A percentile compares a stretch with the other conserved stretches of the same genome.
These are phyloP conservation scores for Medicago arabica DNA, from an alignment of 306 rosid genomes.

Conservation along the genomic window DNA sequence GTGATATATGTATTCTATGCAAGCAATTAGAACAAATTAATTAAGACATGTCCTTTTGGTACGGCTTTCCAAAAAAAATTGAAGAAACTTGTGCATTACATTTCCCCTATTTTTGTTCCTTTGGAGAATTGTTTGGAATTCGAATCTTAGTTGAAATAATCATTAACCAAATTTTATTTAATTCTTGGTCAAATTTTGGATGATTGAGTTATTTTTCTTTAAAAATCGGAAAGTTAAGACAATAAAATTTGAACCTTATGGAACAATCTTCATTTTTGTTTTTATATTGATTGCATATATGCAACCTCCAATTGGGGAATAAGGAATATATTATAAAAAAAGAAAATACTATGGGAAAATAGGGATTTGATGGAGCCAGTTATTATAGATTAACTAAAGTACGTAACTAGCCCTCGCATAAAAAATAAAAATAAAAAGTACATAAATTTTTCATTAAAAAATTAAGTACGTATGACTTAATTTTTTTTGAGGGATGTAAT, in stretches of 20 bases:
- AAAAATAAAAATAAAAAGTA: too few species aligned
- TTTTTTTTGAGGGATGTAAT: too few species aligned
- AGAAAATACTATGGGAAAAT: neutral
- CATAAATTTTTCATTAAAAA: neutral
- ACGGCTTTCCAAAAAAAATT: conserved; percentile 50
- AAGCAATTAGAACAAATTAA: conserved; percentile 45
- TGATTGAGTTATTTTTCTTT: too few species aligned
- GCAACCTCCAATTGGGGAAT: neutral
- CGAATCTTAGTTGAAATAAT: too few species aligned
- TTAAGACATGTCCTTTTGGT: conserved; percentile 57
- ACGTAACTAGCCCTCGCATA: neutral
- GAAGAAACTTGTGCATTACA: neutral
- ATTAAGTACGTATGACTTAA: neutral
- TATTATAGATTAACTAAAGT: neutral
- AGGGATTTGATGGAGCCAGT: neutral
- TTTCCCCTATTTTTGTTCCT: neutral
- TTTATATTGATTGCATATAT: neutral
- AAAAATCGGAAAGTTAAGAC: too few species aligned
- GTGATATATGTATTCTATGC: conserved; percentile 41
- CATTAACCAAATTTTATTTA: too few species aligned
- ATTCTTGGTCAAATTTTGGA: too few species aligned
- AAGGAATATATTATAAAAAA: neutral
- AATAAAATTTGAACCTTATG: neutral
- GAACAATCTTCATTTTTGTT: neutral
- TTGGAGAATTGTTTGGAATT: too few species aligned